Percentiles rank a stretch among this genome's conserved stretches.
These are phyloP conservation scores for Malus hybrid DNA, from an alignment of 331 rosid genomes.

Conservation along the genomic window DNA sequence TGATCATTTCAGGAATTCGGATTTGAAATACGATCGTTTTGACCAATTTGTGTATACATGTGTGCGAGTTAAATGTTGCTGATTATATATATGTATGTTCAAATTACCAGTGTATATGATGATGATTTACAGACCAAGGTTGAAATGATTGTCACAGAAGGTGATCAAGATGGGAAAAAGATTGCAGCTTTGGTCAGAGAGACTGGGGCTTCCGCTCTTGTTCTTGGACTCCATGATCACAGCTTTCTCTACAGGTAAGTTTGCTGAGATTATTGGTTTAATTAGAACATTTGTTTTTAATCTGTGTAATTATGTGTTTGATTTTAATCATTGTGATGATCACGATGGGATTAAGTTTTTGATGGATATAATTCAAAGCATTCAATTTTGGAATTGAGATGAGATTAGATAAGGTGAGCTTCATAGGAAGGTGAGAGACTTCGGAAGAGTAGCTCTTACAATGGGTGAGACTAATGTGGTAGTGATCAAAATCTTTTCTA, in stretches of 20 bases:
- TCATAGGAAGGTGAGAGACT: neutral
- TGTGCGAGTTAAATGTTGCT: neutral
- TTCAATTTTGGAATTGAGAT: neutral
- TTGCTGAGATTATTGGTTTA: neutral
- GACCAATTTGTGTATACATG: neutral
- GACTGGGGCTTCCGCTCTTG: conserved; percentile 72
- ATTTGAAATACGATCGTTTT: neutral
- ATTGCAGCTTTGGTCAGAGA: conserved; percentile 55
- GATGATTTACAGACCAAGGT: conserved; percentile 78
- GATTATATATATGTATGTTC: neutral
- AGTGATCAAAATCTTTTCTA: too few relatives aligned
- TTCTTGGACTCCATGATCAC: conserved; percentile 79
- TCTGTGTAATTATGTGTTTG: neutral
- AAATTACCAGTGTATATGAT: conserved; percentile 21
- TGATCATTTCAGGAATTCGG: too few relatives aligned
- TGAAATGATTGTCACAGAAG: conserved; percentile 83
- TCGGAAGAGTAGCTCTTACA: too few relatives aligned
- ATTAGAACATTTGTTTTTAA: neutral
- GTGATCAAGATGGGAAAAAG: conserved; percentile 67
- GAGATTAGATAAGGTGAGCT: neutral
- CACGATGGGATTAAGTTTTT: neutral
- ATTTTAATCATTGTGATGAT: neutral
- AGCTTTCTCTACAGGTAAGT: conserved; percentile 91
- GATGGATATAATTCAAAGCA: neutral
- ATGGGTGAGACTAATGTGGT: too few relatives aligned